Percentiles rank a stretch among this genome's conserved stretches.
Evolutionary conservation across 164 flowering plant genomes (phyloP).

Genomic region (Chloranthus sessilifolius): DNA sequence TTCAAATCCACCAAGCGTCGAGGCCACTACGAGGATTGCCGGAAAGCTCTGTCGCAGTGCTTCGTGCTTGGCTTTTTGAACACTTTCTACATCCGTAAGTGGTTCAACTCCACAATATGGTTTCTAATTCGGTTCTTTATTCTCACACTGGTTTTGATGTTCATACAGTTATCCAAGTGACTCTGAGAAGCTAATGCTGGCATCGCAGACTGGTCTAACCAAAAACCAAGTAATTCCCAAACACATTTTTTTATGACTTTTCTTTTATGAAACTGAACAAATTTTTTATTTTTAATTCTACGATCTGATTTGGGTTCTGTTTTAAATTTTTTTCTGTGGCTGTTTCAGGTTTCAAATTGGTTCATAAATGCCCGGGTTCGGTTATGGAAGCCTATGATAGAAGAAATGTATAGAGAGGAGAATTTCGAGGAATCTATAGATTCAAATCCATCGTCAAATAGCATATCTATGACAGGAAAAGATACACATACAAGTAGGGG

Average conservation of each 20-base stretch:
- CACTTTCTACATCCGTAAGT: conserved; percentile 92
- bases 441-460: conserved; percentile 30
- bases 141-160: background rate
- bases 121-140: background rate
- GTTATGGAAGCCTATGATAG: conserved; percentile 92
- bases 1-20: conserved; percentile 62
- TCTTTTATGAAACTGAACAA: background rate
- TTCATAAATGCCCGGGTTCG: conserved; percentile 86
- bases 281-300: background rate
- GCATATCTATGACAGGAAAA: conserved; percentile 21
- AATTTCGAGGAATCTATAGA: conserved; percentile 55
- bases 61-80: conserved; percentile 91
- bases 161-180: conserved; percentile 75
- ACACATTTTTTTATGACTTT: background rate
- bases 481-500: conserved; percentile 25
- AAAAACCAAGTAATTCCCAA: conserved; percentile 65
- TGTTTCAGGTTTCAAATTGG: conserved; percentile 81
- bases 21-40: conserved; percentile 85
- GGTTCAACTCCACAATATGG: background rate
- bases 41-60: conserved; percentile 72
- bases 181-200: conserved; percentile 72
- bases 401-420: conserved; percentile 87
- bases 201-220: conserved; percentile 79
- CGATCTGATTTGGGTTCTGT: background rate
- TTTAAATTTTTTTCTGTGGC: conserved; percentile 1